phyloP scores from a whole-genome alignment of 2,329 filamentous ascomycete genomes.

The Colletotrichum coccodes region DNA sequence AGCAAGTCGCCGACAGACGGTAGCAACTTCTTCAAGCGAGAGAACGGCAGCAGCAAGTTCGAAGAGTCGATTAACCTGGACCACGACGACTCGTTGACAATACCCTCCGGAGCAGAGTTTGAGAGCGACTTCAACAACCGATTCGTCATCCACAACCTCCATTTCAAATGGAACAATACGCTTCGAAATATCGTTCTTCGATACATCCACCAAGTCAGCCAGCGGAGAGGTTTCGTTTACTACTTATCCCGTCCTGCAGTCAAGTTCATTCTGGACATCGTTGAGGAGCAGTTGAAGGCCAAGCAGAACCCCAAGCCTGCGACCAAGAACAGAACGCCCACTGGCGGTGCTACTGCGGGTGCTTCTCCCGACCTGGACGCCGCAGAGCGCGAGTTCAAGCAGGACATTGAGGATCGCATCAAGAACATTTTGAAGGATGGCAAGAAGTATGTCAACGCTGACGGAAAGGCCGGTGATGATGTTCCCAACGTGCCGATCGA shows the following conservation, averaged over 20 bases:
- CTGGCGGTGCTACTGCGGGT: constrained; percentile 16
- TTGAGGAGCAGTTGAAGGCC: constrained; percentile 89
- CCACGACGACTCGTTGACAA: constrained; percentile 67
- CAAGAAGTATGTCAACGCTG: constrained; percentile 81
- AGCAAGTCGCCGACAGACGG: constrained; percentile 44
- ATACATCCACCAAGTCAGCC: constrained; percentile 97
- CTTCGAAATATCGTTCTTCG: constrained; percentile 95
- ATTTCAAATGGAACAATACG: constrained; percentile 98
- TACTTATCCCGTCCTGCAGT: constrained; percentile 96
- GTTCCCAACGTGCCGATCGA: constrained; percentile 59
- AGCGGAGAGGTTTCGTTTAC: constrained; percentile 95
- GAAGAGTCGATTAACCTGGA: constrained; percentile 59
- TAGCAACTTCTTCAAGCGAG: constrained; percentile 38
- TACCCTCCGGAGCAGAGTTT: constrained; percentile 80
- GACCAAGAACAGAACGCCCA: constrained; percentile 39
- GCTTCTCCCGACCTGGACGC: constrained; percentile 49
- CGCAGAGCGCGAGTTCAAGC: constrained; percentile 66
- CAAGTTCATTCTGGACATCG: constrained; percentile 97
- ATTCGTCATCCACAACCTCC: constrained; percentile 97
- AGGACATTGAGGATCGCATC: constrained; percentile 84
- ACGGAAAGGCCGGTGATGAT: constrained; percentile 56
- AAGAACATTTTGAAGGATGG: constrained; percentile 87
- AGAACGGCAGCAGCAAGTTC: constrained; percentile 38
- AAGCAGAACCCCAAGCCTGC: constrained; percentile 54
- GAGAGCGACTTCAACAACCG: constrained; percentile 97